Conservation (phyloP, 306 rosid species). For the Malus domestica region ASM211411v1 NC_041804.1:7787001-7787500, state of each 20-base stretch:
- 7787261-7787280: no score
- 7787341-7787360: neutral
- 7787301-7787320: neutral
- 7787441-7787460: no score
- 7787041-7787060: neutral
- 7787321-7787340: neutral
- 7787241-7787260: neutral
- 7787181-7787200: constrained; percentile 17
- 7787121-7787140: neutral
- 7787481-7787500: neutral
- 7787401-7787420: neutral
- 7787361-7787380: constrained; percentile 30
- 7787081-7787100: neutral
- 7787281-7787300: neutral
- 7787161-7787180: constrained; percentile 22
- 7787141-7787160: constrained; percentile 21
- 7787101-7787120: neutral
- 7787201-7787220: constrained; percentile 21
- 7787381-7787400: neutral
- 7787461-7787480: neutral
- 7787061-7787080: neutral
- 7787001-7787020: neutral
- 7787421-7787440: no score
- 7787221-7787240: neutral
- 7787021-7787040: neutral